Evolutionary conservation across 768 basidiomycete genomes (phyloP).

Genomic region (Leccinum sublutescens): DNA sequence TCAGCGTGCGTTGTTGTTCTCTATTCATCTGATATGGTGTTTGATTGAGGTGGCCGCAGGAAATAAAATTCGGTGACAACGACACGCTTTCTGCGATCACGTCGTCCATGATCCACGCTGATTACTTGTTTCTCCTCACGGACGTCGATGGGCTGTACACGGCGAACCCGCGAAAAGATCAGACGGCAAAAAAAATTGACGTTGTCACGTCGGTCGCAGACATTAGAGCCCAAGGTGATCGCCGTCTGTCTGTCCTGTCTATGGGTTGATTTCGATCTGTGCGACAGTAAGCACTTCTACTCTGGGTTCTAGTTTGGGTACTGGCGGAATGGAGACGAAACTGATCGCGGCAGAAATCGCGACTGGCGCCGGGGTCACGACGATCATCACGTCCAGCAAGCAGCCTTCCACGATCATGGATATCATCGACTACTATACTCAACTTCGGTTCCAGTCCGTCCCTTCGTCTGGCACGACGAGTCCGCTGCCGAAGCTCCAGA

Average conservation of each 20-base stretch:
- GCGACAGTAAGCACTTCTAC: constrained; percentile 84
- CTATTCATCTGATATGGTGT: background rate
- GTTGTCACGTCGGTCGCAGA: constrained; percentile 79
- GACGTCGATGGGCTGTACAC: constrained; percentile 97
- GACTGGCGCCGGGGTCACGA: constrained; percentile 90
- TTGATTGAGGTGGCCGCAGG: constrained; percentile 45
- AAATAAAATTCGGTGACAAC: constrained; percentile 99
- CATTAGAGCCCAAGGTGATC: constrained; percentile 76
- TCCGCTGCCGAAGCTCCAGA: constrained; percentile 24
- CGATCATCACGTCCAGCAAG: constrained; percentile 85
- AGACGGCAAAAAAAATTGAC: constrained; percentile 74
- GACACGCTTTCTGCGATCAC: constrained; percentile 98
- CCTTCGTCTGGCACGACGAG: constrained; percentile 35
- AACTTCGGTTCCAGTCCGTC: constrained; percentile 37
- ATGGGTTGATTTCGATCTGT: background rate
- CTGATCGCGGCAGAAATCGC: constrained; percentile 98
- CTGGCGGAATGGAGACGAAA: constrained; percentile 99
- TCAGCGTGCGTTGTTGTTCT: constrained; percentile 65
- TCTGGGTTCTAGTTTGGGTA: constrained; percentile 89
- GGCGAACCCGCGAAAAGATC: constrained; percentile 90
- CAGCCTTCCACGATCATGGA: constrained; percentile 68
- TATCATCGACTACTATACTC: constrained; percentile 77
- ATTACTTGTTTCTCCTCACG: constrained; percentile 94
- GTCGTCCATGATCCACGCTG: constrained; percentile 95
- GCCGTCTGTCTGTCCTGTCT: background rate